These are phyloP conservation scores for Xanthoconium stramineum DNA, from an alignment of 768 basidiomycete genomes.

Conservation along the genomic window DNA sequence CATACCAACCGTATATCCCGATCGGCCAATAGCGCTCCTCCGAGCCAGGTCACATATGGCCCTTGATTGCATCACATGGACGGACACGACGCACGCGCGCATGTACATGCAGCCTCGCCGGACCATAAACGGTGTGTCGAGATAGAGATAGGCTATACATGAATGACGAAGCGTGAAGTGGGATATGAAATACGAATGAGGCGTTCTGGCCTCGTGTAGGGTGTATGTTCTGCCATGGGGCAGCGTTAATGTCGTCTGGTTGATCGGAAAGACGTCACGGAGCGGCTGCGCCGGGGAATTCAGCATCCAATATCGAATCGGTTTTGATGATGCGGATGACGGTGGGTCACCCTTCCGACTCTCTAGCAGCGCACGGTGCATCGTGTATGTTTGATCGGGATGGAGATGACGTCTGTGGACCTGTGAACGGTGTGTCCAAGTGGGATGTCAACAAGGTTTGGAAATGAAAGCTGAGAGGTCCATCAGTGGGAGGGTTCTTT, in stretches of 20 bases:
- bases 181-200: too few relatives aligned
- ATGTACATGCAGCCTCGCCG: background rate
- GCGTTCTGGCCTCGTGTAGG: constrained; percentile 11
- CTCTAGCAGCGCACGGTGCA: too few relatives aligned
- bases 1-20: constrained; percentile 1
- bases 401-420: background rate
- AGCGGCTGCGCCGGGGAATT: background rate
- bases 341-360: too few relatives aligned
- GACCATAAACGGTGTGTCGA: background rate
- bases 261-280: background rate
- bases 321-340: too few relatives aligned
- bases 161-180: background rate
- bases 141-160: constrained; percentile 12
- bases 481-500: too few relatives aligned
- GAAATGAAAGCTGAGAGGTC: too few relatives aligned
- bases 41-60: too few relatives aligned
- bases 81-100: background rate
- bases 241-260: background rate
- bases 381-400: background rate
- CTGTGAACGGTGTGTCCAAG: too few relatives aligned
- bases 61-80: constrained; percentile 7
- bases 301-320: too few relatives aligned
- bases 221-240: background rate
- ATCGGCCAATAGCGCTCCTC: background rate
- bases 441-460: too few relatives aligned